Base-by-base conservation (phyloP, 768 basidiomycete genomes). In the Phlegmacium glaucopus region DNA sequence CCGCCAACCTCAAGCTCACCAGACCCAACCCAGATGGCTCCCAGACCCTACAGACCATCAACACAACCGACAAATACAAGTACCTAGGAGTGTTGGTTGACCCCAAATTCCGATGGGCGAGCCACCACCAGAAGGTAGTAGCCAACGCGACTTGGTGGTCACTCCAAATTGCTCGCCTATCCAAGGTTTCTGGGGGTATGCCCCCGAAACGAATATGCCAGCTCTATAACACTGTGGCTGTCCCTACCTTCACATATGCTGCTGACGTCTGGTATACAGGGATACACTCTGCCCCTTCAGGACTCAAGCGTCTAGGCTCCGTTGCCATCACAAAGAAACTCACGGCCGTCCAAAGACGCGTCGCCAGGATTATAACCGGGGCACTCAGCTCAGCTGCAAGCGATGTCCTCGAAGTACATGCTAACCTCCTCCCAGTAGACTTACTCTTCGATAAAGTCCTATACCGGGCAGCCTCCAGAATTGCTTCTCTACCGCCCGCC, bases 391-490 rank as follows among this genome's bases (percentile, higher is more conserved):
- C 56, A 4, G 51, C 55, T n/a, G 27, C 56, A 4, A 55, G 39
- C 3, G 60, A 63, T 40, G 10, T 54, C 6, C 36, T 65, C 0
- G 52, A 62, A 11, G 48, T 46, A 1, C 56, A 63, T 22, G 50
- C 62, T 3, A 47, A 56, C 42, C 36, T 62, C 1, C 47, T 53
- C 1, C 62, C 62, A 0, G 39, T 62, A 10, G 15, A 58, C 26
- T 45, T 60, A n/a, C 29, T 48, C 0, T 30, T 62, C 13, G 45
- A 58, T 36, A 51, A 53, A 38, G 17, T 40, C 10, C 39, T 50
- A 2, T 43, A 55, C 39, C 48, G 45, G 15, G 57, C 59, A 16
- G 53, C 53, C 7, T 16, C 57, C 7, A 42, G 61, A 9, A 39
- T 60, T 5, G 49, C 56, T 9, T 56, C 59, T 2, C 53, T 63